Evolutionary conservation across 2,329 filamentous ascomycete species (phyloP), one percentile per base, ranked within the genome.

Genomic region (Huntiella abstrusa): DNA sequence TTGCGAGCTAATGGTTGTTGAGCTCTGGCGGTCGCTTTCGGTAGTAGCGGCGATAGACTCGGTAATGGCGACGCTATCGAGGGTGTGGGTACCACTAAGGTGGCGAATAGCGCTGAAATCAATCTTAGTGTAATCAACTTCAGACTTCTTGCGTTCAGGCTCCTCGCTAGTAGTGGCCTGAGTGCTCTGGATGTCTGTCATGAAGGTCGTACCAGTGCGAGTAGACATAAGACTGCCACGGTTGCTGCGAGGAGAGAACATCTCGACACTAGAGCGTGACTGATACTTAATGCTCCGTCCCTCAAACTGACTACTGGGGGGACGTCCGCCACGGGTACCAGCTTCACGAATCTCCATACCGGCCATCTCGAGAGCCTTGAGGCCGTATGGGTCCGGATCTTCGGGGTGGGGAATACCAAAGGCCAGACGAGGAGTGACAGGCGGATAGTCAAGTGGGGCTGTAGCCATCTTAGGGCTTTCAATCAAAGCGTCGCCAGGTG

Each of bases 321-420:
- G 84, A 47, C 84, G 70, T 46, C 74, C 68, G 5, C 56, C 56
- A 43, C 77, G 74, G 2, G 79, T 80, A 33, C 85, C 86, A n/a
- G 87, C 87, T 63, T 95, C 87, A 45, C 83, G 75, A 53, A 96
- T 91, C 54, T 88, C 83, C 47, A 95, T 66, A 2, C 88, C 88
- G 51, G 86, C 83, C 65, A 85, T 80, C 58, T 94, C 85, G n/a
- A 96, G 64, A 5, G 88, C 87, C 52, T 87, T 72, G 19, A 95
- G 82, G 17, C 88, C 88, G 57, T 83, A 96, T 0, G 88, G 88
- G 58, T 96, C 88, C 0, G 87, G 86, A 54, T 96, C 88, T 46
- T 86, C 76, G 3, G 67, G 63, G 52, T 80, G 77, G 1, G 85
- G 86, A 12, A 94, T 67, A 2, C 87, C 87, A 62, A 95, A 94